Conservation (phyloP, 441 rosid genomes). For the Macaranga tanarius region DNA sequence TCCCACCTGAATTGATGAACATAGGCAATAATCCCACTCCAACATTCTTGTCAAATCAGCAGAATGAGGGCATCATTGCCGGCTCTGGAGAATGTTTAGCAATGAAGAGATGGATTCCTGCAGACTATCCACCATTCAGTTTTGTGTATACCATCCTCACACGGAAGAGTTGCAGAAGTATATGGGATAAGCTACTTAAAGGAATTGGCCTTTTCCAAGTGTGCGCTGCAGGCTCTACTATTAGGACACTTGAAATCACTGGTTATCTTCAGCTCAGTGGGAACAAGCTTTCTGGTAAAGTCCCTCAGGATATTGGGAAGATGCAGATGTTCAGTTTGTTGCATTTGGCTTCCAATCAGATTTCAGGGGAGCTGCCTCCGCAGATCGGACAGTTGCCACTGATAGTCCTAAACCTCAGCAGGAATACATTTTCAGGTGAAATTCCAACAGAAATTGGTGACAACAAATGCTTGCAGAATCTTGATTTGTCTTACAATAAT, state of each 20-base stretch:
- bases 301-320: slow-evolving; percentile 59
- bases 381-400: slow-evolving; percentile 62
- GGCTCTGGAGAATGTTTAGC: slow-evolving; percentile 74
- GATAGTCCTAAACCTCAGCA: slow-evolving; percentile 63
- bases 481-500: slow-evolving; percentile 75
- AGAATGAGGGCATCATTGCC: slow-evolving; percentile 30
- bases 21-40: slow-evolving; percentile 56
- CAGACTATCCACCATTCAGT: slow-evolving; percentile 82
- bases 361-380: slow-evolving; percentile 54
- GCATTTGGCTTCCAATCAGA: slow-evolving; percentile 61
- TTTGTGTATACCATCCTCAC: slow-evolving; percentile 66
- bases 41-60: slow-evolving; percentile 52
- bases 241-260: slow-evolving; percentile 42
- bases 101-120: slow-evolving; percentile 93
- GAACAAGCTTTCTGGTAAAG: slow-evolving; percentile 58
- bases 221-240: slow-evolving; percentile 42
- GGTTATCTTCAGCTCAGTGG: slow-evolving; percentile 81
- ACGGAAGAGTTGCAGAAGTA: slow-evolving; percentile 65
- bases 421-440: slow-evolving; percentile 55
- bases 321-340: slow-evolving; percentile 62
- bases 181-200: slow-evolving; percentile 70
- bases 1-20: slow-evolving; percentile 55
- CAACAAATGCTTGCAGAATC: slow-evolving; percentile 63
- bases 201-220: slow-evolving; percentile 66
- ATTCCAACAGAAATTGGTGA: slow-evolving; percentile 64